phyloP scores from a whole-genome alignment of 73 alveolate genomes.

The Paramecium tetraurelia region DNA sequence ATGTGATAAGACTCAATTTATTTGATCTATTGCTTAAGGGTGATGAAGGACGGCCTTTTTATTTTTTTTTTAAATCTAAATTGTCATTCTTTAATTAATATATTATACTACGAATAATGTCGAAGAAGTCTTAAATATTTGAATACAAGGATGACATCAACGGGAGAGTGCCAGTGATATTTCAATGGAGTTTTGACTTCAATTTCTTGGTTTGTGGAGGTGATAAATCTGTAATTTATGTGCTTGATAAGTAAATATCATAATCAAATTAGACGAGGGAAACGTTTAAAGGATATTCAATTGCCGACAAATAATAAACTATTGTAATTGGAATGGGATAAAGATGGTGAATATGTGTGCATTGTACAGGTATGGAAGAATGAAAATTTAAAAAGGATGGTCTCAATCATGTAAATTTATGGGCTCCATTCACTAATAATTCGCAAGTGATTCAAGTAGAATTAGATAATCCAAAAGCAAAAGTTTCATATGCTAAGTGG shows the following conservation, averaged over 20 bases:
- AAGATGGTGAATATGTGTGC: slow-evolving; percentile 97
- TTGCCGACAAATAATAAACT: slow-evolving; percentile 77
- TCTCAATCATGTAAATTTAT: background rate
- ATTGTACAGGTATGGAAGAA: slow-evolving; percentile 76
- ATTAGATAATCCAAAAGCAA: slow-evolving; percentile 72
- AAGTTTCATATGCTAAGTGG: slow-evolving; percentile 95
- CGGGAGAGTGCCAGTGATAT: slow-evolving; percentile 43
- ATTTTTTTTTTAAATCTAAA: background rate
- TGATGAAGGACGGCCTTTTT: too few relatives aligned
- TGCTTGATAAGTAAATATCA: slow-evolving; percentile 26
- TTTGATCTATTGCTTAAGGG: too few relatives aligned
- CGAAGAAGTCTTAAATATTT: background rate
- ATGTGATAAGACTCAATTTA: too few relatives aligned
- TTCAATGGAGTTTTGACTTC: slow-evolving; percentile 59
- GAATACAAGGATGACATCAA: slow-evolving; percentile 49
- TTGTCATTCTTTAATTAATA: background rate
- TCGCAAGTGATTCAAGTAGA: slow-evolving; percentile 62
- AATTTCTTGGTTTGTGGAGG: slow-evolving; percentile 59
- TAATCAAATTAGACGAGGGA: slow-evolving; percentile 75
- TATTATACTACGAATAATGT: background rate
- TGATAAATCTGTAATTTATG: slow-evolving; percentile 17
- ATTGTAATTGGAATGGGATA: slow-evolving; percentile 91
- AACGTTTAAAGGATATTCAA: slow-evolving; percentile 81
- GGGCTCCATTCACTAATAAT: slow-evolving; percentile 70
- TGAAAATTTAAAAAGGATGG: slow-evolving; percentile 46